Percentiles rank a stretch among this genome's conserved stretches.
Conservation (phyloP, 2,329 filamentous ascomycete genomes). For the Hypoxylon sp. region DNA sequence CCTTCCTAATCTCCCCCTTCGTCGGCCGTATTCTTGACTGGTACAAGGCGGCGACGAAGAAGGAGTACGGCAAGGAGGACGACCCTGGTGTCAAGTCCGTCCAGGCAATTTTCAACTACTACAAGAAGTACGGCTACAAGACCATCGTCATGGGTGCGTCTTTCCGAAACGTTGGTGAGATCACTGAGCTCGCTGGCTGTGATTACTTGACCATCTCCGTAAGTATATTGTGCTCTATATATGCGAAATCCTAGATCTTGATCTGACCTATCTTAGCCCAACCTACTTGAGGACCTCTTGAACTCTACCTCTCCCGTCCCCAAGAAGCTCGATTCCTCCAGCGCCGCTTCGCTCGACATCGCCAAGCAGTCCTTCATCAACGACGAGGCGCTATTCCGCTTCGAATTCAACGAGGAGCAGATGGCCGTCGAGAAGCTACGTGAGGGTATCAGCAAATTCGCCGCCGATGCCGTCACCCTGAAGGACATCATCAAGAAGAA, state of each 20-base stretch:
- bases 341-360: constrained; percentile 74
- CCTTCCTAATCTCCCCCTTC: constrained; percentile 99
- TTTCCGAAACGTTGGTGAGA: constrained; percentile 95
- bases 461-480: constrained; percentile 91
- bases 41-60: constrained; percentile 97
- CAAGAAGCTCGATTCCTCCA: constrained; percentile 85
- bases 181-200: constrained; percentile 96
- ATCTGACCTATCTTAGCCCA: constrained; percentile 65
- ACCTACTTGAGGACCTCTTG: constrained; percentile 91
- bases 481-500: constrained; percentile 93
- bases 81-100: constrained; percentile 97
- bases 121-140: constrained; percentile 99
- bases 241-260: not conserved
- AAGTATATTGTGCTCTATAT: constrained; percentile 50
- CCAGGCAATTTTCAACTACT: constrained; percentile 98
- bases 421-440: constrained; percentile 99
- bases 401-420: constrained; percentile 99
- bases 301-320: constrained; percentile 84
- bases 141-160: constrained; percentile 99
- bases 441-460: constrained; percentile 99
- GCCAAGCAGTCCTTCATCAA: constrained; percentile 91
- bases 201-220: constrained; percentile 99
- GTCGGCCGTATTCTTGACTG: constrained; percentile 99
- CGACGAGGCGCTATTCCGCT: constrained; percentile 91
- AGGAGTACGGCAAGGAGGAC: constrained; percentile 87